These are phyloP conservation scores for Ceratonia siliqua DNA, from an alignment of 306 rosid species.

Conservation along the genomic window DNA sequence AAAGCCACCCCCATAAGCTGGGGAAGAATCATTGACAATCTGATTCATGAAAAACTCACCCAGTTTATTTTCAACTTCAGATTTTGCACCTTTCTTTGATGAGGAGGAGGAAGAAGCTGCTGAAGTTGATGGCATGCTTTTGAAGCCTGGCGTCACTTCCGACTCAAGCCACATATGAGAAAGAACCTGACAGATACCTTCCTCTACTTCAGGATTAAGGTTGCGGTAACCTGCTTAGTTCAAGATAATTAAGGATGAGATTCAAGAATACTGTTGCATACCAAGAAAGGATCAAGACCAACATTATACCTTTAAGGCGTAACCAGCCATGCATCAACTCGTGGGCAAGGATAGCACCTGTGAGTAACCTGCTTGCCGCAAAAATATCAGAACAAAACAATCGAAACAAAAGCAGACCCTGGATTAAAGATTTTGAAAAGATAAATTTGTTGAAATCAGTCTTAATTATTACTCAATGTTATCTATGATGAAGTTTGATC, in stretches of 20 bases:
- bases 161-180: constrained; percentile 97
- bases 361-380: constrained; percentile 67
- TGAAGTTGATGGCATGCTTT: constrained; percentile 69
- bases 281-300: neutral
- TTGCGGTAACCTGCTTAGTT: constrained; percentile 71
- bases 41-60: constrained; percentile 94
- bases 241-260: constrained; percentile 5
- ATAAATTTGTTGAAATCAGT: neutral
- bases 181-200: constrained; percentile 96
- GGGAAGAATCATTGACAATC: constrained; percentile 80
- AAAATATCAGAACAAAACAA: constrained; percentile 13
- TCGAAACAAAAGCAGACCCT: neutral
- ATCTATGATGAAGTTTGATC: constrained; percentile 1
- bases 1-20: constrained; percentile 92
- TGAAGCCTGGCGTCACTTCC: constrained; percentile 73
- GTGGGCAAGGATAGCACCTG: constrained; percentile 98
- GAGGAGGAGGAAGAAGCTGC: constrained; percentile 54
- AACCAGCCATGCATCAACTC: constrained; percentile 98
- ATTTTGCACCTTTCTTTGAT: constrained; percentile 82
- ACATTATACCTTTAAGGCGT: constrained; percentile 84
- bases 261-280: neutral
- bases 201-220: constrained; percentile 89
- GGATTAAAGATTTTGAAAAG: neutral
- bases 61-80: constrained; percentile 70
- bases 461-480: neutral